Conservation (phyloP, 305 asterid genomes). For the Fraxinus velutina region DNA sequence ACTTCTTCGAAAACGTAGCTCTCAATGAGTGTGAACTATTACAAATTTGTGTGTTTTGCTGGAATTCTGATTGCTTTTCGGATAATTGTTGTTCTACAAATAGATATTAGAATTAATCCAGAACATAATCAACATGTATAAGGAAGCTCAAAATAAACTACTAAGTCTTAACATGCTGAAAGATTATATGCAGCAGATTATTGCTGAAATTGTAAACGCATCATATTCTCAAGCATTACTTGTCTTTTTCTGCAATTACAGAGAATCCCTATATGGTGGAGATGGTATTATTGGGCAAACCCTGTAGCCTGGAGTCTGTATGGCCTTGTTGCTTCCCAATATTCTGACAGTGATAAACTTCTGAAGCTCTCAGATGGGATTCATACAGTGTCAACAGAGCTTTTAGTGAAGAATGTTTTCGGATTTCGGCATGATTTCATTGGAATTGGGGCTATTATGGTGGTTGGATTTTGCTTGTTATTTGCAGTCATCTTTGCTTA, state of each 20-base stretch:
- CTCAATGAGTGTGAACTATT: not conserved
- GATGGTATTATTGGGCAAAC: constrained; percentile 99
- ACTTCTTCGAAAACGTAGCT: not conserved
- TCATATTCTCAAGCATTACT: not conserved
- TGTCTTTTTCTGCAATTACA: constrained; percentile 29
- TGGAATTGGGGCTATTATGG: constrained; percentile 67
- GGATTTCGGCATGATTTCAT: constrained; percentile 76
- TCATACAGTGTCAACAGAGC: constrained; percentile 38
- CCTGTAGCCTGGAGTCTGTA: constrained; percentile 93
- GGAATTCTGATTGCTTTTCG: not conserved
- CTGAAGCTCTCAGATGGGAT: constrained; percentile 70
- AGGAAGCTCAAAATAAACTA: not conserved
- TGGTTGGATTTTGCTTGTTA: constrained; percentile 62
- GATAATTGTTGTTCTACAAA: not conserved
- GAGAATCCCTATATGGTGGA: constrained; percentile 98
- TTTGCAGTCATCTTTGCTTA: constrained; percentile 77
- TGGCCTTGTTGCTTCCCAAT: constrained; percentile 83
- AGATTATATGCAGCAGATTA: constrained; percentile 4
- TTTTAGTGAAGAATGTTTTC: constrained; percentile 53
- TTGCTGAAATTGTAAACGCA: not conserved
- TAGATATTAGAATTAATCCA: not conserved
- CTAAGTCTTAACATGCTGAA: not conserved
- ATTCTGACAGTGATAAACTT: constrained; percentile 47
- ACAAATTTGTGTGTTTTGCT: not conserved
- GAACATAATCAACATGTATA: not conserved